These are phyloP conservation scores for Trametes sanguinea DNA, from an alignment of 768 basidiomycete species.

Conservation along the genomic window DNA sequence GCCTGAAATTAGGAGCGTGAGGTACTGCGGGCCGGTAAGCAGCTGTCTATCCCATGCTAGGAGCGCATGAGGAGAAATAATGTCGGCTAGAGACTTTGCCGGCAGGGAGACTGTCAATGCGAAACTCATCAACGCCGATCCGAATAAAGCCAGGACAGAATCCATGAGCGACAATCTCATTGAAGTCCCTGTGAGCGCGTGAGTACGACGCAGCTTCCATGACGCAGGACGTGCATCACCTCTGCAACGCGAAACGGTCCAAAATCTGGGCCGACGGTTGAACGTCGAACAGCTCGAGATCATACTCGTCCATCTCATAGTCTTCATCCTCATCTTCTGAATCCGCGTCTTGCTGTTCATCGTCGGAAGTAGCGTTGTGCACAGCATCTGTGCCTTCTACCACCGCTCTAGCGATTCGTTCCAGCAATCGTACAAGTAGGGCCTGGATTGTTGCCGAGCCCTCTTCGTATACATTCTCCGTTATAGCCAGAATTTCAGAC, in stretches of 20 bases:
- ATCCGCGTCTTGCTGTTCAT: slow-evolving; percentile 37
- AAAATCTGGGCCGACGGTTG: background rate
- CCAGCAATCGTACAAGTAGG: slow-evolving; percentile 47
- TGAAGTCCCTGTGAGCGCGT: slow-evolving; percentile 51
- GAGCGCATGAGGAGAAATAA: slow-evolving; percentile 63
- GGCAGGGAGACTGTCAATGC: slow-evolving; percentile 60
- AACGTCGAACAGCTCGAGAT: background rate
- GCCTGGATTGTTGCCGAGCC: slow-evolving; percentile 46
- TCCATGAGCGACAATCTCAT: slow-evolving; percentile 55
- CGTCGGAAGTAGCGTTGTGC: slow-evolving; percentile 12
- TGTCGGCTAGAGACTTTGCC: slow-evolving; percentile 49
- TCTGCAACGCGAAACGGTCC: slow-evolving; percentile 23
- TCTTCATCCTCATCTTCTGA: slow-evolving; percentile 40
- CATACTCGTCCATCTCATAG: slow-evolving; percentile 14
- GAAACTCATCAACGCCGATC: slow-evolving; percentile 51
- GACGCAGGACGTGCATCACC: slow-evolving; percentile 11
- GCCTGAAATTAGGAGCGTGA: slow-evolving; percentile 67
- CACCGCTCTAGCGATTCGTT: slow-evolving; percentile 32
- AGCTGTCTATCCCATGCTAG: slow-evolving; percentile 75
- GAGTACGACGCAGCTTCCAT: background rate
- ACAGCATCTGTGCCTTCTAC: background rate
- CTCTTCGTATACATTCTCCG: slow-evolving; percentile 48
- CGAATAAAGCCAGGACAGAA: slow-evolving; percentile 63
- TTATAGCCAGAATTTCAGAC: slow-evolving; percentile 40
- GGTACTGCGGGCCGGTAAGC: slow-evolving; percentile 54